Conservation (phyloP, 2,329 filamentous ascomycete species). For the Penicillium polonicum region DNA sequence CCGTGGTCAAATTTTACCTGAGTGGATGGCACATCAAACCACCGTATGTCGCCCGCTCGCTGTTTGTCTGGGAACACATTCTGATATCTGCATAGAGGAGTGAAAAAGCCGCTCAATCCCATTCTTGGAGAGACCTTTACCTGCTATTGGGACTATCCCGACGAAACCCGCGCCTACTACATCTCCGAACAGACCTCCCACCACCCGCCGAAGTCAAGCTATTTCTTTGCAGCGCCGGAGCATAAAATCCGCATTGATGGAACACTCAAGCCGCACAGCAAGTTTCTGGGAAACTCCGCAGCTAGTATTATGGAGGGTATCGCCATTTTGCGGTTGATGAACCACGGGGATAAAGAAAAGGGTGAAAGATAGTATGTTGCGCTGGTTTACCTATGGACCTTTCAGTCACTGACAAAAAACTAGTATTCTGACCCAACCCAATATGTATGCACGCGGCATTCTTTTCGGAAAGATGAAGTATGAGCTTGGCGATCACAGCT, state of each 20-base stretch:
- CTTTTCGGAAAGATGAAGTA: conserved; percentile 99
- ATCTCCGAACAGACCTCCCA: conserved; percentile 97
- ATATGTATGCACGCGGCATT: conserved; percentile 98
- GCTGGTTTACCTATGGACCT: background rate
- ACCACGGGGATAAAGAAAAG: conserved; percentile 63
- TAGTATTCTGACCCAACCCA: conserved; percentile 91
- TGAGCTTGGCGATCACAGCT: conserved; percentile 93
- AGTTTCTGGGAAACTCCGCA: conserved; percentile 93
- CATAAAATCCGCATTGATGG: conserved; percentile 95
- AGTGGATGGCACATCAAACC: conserved; percentile 99
- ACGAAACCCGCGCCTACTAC: conserved; percentile 86
- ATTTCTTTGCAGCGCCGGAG: conserved; percentile 96
- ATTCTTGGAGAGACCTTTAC: conserved; percentile 93
- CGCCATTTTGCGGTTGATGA: conserved; percentile 78
- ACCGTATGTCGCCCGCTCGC: conserved; percentile 61
- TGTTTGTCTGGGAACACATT: background rate
- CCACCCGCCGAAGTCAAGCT: conserved; percentile 96
- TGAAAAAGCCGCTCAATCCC: conserved; percentile 97
- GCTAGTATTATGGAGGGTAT: conserved; percentile 98
- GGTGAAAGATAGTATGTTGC: conserved; percentile 81
- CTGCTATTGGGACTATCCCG: conserved; percentile 90
- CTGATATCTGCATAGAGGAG: conserved; percentile 61
- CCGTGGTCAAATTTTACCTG: conserved; percentile 96
- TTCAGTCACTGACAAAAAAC: conserved; percentile 8
- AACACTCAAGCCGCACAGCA: conserved; percentile 89